A percentile compares a stretch with the other conserved stretches of the same genome.
These are phyloP conservation scores for Taiwanofungus camphoratus DNA, from an alignment of 1,284 basidiomycete genomes.

Conservation along the genomic window DNA sequence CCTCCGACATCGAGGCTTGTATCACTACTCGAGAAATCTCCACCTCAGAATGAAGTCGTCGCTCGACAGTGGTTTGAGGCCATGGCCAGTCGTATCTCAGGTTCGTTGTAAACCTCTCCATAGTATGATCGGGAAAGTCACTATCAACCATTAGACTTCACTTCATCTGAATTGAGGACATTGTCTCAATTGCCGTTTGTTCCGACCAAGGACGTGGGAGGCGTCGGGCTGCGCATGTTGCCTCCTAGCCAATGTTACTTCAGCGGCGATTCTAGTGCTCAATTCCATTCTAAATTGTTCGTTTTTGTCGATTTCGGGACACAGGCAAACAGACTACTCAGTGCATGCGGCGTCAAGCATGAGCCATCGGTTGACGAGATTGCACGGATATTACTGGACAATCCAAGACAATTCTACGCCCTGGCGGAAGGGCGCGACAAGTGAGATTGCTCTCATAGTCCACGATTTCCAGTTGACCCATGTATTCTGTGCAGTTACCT, in stretches of 20 bases:
- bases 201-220: conserved; percentile 34
- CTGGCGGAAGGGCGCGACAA: conserved; percentile 59
- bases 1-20: conserved; percentile 70
- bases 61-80: conserved; percentile 75
- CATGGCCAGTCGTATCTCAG: conserved; percentile 68
- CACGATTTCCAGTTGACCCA: not conserved
- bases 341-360: conserved; percentile 81
- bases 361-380: conserved; percentile 87
- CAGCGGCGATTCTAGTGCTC: conserved; percentile 41
- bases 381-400: conserved; percentile 54
- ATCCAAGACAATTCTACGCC: conserved; percentile 68
- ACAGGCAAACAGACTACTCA: conserved; percentile 80
- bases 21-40: conserved; percentile 52
- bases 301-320: conserved; percentile 88
- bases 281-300: conserved; percentile 75
- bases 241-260: conserved; percentile 70
- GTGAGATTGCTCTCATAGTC: conserved; percentile 32
- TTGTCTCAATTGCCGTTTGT: conserved; percentile 53
- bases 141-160: conserved; percentile 43
- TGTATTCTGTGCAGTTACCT: conserved; percentile 60
- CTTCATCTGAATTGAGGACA: conserved; percentile 36
- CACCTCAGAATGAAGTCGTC: conserved; percentile 50
- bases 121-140: not conserved
- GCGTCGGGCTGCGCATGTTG: conserved; percentile 39
- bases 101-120: conserved; percentile 31